These are phyloP conservation scores for Smittium culicis DNA, from an alignment of 371 early-diverging fungal species.

Conservation along the genomic window DNA sequence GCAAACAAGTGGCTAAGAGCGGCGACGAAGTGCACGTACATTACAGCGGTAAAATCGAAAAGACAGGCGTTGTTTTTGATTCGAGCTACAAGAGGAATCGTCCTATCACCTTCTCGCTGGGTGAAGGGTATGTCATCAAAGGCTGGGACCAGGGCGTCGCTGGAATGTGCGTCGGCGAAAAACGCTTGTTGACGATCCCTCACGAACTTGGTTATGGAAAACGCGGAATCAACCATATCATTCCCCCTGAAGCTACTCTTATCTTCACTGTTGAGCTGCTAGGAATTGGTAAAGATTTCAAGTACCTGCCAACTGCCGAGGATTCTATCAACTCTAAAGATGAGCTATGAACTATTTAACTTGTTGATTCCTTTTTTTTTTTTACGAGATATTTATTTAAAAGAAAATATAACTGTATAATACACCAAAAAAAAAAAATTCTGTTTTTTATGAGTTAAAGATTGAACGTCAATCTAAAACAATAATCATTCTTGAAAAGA, in stretches of 20 bases:
- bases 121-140: constrained; percentile 75
- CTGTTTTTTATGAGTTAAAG: too few species aligned
- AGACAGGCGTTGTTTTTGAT: constrained; percentile 70
- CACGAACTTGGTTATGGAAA: constrained; percentile 56
- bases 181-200: constrained; percentile 46
- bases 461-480: too few species aligned
- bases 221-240: constrained; percentile 43
- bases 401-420: not conserved
- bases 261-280: constrained; percentile 72
- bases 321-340: not conserved
- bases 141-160: constrained; percentile 76
- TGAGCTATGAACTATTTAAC: not conserved
- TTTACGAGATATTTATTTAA: too few species aligned
- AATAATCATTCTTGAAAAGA: too few species aligned
- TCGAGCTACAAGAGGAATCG: constrained; percentile 57
- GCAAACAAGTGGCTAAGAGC: constrained; percentile 36
- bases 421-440: not conserved
- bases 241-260: constrained; percentile 66
- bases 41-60: constrained; percentile 49
- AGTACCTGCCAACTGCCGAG: too few species aligned
- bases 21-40: constrained; percentile 62
- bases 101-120: constrained; percentile 64
- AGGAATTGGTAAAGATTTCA: too few species aligned
- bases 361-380: not conserved
- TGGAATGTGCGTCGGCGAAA: constrained; percentile 60